phyloP scores from a whole-genome alignment of 352 stramenopile genomes.

The Globisporangium lucens region DNA sequence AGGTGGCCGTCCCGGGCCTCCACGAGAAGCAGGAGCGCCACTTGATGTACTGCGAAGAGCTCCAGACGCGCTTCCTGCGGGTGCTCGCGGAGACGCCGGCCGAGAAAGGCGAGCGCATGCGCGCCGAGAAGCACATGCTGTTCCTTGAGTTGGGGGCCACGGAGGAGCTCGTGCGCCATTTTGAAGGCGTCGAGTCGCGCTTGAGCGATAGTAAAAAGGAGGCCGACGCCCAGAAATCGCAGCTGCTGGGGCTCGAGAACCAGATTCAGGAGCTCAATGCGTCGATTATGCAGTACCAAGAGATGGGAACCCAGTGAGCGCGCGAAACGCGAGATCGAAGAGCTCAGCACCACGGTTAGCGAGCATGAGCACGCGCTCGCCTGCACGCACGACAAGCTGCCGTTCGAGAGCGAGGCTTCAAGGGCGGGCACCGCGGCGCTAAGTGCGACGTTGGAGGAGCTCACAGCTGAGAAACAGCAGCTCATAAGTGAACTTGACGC shows the following conservation, averaged over 20 bases:
- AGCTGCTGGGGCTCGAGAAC: neutral
- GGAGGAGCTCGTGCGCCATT: slow-evolving; percentile 38
- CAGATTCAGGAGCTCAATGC: slow-evolving; percentile 4
- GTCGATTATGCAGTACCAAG: neutral
- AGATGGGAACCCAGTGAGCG: neutral
- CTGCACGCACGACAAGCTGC: slow-evolving; percentile 14
- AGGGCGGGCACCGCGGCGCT: neutral
- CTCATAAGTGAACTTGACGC: neutral
- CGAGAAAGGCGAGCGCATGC: slow-evolving; percentile 46
- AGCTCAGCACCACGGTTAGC: slow-evolving; percentile 9
- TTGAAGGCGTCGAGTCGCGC: slow-evolving; percentile 36
- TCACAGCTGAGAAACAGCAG: neutral
- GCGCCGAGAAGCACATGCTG: slow-evolving; percentile 43
- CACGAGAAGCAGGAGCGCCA: slow-evolving; percentile 33
- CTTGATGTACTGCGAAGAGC: slow-evolving; percentile 47
- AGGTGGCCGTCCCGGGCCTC: slow-evolving; percentile 23
- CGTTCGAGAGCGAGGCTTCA: slow-evolving; percentile 6
- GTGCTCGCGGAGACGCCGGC: slow-evolving; percentile 29
- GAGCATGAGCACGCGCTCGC: slow-evolving; percentile 11
- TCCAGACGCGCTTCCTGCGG: slow-evolving; percentile 29
- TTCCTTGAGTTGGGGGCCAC: slow-evolving; percentile 38
- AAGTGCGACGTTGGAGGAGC: slow-evolving; percentile 6
- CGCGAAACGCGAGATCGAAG: slow-evolving; percentile 3
- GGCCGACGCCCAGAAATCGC: slow-evolving; percentile 9
- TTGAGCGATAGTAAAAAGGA: slow-evolving; percentile 17